These are phyloP conservation scores for Pseudomicrostroma phylloplanum DNA, from an alignment of 1,284 basidiomycete genomes.

Conservation along the genomic window DNA sequence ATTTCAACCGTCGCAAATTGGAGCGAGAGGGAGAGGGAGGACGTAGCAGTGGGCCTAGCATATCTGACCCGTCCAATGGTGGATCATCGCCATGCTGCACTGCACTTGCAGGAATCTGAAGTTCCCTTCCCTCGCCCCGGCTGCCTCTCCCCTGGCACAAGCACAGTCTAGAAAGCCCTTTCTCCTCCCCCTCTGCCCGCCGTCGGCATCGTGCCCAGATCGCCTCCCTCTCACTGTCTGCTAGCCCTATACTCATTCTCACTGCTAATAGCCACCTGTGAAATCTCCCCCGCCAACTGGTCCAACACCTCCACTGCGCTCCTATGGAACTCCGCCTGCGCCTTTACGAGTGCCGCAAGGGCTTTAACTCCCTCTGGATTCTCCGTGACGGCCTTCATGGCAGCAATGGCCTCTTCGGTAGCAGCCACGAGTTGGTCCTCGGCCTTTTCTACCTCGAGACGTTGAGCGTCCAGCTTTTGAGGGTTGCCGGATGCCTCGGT, in stretches of 20 bases:
- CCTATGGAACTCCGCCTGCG: constrained; percentile 77
- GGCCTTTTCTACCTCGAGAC: constrained; percentile 46
- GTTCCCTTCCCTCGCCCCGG: too few relatives aligned
- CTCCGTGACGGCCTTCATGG: constrained; percentile 96
- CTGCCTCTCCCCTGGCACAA: too few relatives aligned
- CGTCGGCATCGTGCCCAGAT: too few relatives aligned
- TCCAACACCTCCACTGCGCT: constrained; percentile 64
- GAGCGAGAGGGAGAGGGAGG: too few relatives aligned
- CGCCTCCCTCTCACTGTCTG: constrained; percentile 50
- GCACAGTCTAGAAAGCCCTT: too few relatives aligned
- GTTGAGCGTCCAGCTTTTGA: constrained; percentile 35
- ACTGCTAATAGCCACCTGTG: constrained; percentile 78
- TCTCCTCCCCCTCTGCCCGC: too few relatives aligned
- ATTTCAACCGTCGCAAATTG: too few relatives aligned
- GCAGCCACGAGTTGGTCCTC: constrained; percentile 70
- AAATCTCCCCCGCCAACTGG: constrained; percentile 76
- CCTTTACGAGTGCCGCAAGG: constrained; percentile 83
- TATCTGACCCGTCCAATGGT: too few relatives aligned
- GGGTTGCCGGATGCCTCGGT: constrained; percentile 28
- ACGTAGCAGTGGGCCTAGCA: too few relatives aligned
- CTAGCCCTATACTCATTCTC: constrained; percentile 74
- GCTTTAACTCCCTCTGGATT: constrained; percentile 95
- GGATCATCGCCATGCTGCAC: too few relatives aligned
- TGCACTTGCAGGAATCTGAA: too few relatives aligned
- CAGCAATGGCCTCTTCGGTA: constrained; percentile 92